Evolutionary conservation across 2,329 filamentous ascomycete genomes (phyloP).

Genomic region (Orbilia ellipsospora): DNA sequence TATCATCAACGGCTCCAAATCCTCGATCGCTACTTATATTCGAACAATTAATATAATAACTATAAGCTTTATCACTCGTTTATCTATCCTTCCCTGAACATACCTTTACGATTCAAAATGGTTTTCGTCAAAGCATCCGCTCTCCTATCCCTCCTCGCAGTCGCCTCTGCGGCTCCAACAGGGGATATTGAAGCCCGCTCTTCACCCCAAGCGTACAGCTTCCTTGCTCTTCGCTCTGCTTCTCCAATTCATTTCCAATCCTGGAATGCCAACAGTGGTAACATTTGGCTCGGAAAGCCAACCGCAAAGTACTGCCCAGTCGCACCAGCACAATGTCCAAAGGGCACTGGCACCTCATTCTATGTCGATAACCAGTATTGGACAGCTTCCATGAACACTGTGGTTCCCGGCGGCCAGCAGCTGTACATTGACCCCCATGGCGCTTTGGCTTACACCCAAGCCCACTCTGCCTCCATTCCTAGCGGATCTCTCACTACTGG

Average conservation of each 20-base stretch:
- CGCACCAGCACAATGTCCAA: slow-evolving; percentile 62
- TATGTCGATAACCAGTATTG: slow-evolving; percentile 59
- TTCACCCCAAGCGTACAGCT: slow-evolving; percentile 14
- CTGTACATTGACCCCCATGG: slow-evolving; percentile 70
- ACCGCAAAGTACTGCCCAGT: slow-evolving; percentile 67
- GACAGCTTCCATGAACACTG: slow-evolving; percentile 63
- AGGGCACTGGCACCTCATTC: slow-evolving; percentile 66
- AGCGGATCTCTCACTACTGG: slow-evolving; percentile 67
- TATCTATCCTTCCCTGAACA: slow-evolving; percentile 5
- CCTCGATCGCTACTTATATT: no score
- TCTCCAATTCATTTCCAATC: slow-evolving; percentile 66
- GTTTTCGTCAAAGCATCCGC: slow-evolving; percentile 27
- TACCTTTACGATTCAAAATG: slow-evolving; percentile 39
- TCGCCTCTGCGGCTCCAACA: slow-evolving; percentile 27
- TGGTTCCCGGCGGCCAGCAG: slow-evolving; percentile 73
- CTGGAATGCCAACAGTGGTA: slow-evolving; percentile 65
- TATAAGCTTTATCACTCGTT: background rate
- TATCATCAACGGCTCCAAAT: background rate
- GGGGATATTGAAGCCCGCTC: slow-evolving; percentile 24
- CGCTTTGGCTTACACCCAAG: slow-evolving; percentile 68
- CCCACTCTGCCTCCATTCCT: slow-evolving; percentile 69
- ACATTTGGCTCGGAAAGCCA: slow-evolving; percentile 67
- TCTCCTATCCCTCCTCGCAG: slow-evolving; percentile 20
- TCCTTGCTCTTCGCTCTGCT: slow-evolving; percentile 62
- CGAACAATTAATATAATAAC: background rate